These are phyloP conservation scores for Aspergillus sp. DNA, from an alignment of 2,329 filamentous ascomycete species.

Conservation along the genomic window DNA sequence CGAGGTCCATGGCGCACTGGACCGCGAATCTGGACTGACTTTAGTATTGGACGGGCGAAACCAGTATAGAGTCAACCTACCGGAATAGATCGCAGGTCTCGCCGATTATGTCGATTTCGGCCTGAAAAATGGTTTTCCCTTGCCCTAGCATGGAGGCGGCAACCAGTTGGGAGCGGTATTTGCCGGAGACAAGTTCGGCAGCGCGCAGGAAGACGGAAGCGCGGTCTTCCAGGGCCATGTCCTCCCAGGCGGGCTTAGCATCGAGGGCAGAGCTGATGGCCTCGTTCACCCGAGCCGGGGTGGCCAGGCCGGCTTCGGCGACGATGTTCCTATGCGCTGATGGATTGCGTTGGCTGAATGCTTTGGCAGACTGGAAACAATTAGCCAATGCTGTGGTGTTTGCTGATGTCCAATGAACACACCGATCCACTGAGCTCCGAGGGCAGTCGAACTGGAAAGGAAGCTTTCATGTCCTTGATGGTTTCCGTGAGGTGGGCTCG, in stretches of 20 bases:
- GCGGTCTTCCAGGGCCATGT: slow-evolving; percentile 77
- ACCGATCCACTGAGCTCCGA: background rate
- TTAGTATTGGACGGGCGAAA: no score
- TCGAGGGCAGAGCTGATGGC: slow-evolving; percentile 77
- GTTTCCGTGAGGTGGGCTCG: background rate
- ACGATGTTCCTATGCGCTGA: background rate
- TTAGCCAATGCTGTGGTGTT: background rate
- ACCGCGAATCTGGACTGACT: slow-evolving; percentile 51
- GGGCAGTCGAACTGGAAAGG: background rate
- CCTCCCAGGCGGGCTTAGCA: slow-evolving; percentile 81
- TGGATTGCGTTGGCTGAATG: background rate
- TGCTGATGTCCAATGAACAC: background rate
- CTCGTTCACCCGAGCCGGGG: background rate
- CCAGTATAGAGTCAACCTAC: no score
- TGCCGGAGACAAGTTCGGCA: slow-evolving; percentile 77
- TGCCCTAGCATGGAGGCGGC: slow-evolving; percentile 92
- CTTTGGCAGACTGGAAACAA: background rate
- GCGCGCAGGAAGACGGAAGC: slow-evolving; percentile 94
- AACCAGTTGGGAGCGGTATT: slow-evolving; percentile 96
- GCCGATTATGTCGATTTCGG: slow-evolving; percentile 93
- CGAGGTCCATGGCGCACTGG: slow-evolving; percentile 75
- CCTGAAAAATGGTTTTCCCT: slow-evolving; percentile 97
- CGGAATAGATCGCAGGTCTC: slow-evolving; percentile 88
- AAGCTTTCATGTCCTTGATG: background rate
- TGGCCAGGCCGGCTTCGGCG: background rate